Base-by-base conservation (phyloP, 495 filamentous ascomycete species). In the Penicillium desertorum region DNA sequence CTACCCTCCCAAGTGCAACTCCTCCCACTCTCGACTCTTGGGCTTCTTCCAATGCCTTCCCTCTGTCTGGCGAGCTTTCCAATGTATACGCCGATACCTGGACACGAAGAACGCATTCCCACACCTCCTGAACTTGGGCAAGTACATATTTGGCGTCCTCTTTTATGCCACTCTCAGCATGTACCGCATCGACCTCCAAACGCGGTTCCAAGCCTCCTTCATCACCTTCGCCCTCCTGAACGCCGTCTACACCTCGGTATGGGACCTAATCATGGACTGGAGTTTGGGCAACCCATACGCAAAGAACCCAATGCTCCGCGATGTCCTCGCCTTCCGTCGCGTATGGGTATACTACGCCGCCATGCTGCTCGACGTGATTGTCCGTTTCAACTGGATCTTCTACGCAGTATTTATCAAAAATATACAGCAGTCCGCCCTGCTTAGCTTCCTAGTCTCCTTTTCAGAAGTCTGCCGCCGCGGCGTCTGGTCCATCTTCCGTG, bases 181-280 rank as follows among this genome's bases (percentile, higher is more conserved):
- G 53, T 97, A 90, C 68, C 90, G 94, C 32, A 89, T 97, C 44
- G 66, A 91, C 39, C 77, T 76, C 10, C 75, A 72, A 0, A 67
- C 77, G 1, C 67, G 74, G 2, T 82, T 84, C 29, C 78, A 81
- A 64, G 85, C 82, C 0, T 62, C 89, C 20, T 97, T 96, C 68
- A 86, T 96, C 58, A 80, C 83, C 2, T 91, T 90, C 61, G 89
- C 90, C 2, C 75, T 83, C 16, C 72, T 96, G 59, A 98, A 96
- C 68, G 80, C 85, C 23, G 74, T 93, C 14, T 97, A 96, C 67
- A 86, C 80, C 67, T 89, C 86, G 1, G 79, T 96, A n/a, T 98
- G 94, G 94, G 94, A 98, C 63, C 64, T 98, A n/a, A 83, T 87
- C 55, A 96, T 97, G 89, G 94, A 98, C 72, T 98, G 92, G 86